These are phyloP conservation scores for Pythium aphanidermatum DNA, from an alignment of 352 stramenopile species.

Conservation along the genomic window DNA sequence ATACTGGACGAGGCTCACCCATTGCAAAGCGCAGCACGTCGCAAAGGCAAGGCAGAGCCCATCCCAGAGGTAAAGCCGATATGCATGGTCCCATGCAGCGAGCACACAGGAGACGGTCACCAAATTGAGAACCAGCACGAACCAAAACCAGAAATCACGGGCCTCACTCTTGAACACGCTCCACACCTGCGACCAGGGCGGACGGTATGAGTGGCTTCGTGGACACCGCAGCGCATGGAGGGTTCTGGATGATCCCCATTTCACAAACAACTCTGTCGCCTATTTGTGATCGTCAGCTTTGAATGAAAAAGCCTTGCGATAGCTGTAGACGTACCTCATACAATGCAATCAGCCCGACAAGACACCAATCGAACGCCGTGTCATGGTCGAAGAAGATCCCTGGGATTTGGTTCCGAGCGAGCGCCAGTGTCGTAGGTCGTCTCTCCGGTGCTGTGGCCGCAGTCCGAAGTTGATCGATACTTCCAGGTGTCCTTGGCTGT, in stretches of 20 bases:
- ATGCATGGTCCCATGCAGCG: slow-evolving; percentile 46
- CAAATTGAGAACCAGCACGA: slow-evolving; percentile 42
- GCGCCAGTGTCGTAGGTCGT: slow-evolving; percentile 5
- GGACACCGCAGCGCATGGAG: slow-evolving; percentile 13
- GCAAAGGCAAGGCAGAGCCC: slow-evolving; percentile 55
- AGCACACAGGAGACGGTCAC: slow-evolving; percentile 44
- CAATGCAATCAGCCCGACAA: slow-evolving; percentile 30
- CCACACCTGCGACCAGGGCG: slow-evolving; percentile 11
- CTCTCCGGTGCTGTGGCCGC: slow-evolving; percentile 6
- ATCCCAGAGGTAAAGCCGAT: slow-evolving; percentile 47
- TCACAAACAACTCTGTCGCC: slow-evolving; percentile 36
- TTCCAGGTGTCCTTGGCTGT: slow-evolving; percentile 66
- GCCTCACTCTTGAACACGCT: slow-evolving; percentile 19
- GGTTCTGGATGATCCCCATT: slow-evolving; percentile 25
- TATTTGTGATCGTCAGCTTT: too few species aligned
- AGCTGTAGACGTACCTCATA: slow-evolving; percentile 50
- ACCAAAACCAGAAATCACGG: slow-evolving; percentile 67
- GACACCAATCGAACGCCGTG: slow-evolving; percentile 35
- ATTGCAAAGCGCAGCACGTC: slow-evolving; percentile 62
- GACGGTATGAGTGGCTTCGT: slow-evolving; percentile 10
- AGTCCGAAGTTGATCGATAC: slow-evolving; percentile 54
- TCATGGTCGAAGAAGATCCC: slow-evolving; percentile 40
- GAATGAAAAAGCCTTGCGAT: too few species aligned
- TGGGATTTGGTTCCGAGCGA: slow-evolving; percentile 21
- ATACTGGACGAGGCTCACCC: slow-evolving; percentile 70